phyloP scores from a whole-genome alignment of 805 yeast genomes.

The Candida railenensis region DNA sequence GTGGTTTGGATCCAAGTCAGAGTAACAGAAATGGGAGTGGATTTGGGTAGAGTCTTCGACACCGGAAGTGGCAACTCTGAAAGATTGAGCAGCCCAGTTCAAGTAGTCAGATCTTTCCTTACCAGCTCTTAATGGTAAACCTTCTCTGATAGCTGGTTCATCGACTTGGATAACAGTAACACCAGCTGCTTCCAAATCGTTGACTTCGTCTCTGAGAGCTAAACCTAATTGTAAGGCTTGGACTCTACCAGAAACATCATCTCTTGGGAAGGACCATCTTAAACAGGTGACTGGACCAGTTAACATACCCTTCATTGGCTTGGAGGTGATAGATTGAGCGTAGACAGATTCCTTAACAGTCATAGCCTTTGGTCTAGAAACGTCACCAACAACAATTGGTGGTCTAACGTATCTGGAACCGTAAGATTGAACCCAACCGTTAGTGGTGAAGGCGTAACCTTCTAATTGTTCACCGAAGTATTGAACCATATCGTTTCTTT shows the following conservation, averaged over 20 bases:
- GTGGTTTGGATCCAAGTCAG: constrained; percentile 99
- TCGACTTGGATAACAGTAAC: constrained; percentile 97
- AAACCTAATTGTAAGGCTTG: constrained; percentile 97
- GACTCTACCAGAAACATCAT: constrained; percentile 87
- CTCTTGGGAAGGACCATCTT: constrained; percentile 99
- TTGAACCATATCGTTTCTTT: constrained; percentile 99
- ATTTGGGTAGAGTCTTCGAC: constrained; percentile 93
- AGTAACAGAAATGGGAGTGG: constrained; percentile 99
- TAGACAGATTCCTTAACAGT: constrained; percentile 98
- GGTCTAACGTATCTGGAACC: constrained; percentile 99
- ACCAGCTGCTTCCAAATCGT: constrained; percentile 98
- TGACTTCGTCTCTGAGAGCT: constrained; percentile 98
- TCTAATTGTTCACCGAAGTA: constrained; percentile 98
- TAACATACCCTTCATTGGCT: constrained; percentile 99
- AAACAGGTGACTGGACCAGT: constrained; percentile 99
- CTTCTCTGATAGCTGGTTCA: constrained; percentile 99
- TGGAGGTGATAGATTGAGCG: constrained; percentile 93
- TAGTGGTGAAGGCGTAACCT: constrained; percentile 97
- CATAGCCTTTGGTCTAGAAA: constrained; percentile 98
- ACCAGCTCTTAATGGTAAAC: constrained; percentile 98
- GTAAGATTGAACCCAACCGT: constrained; percentile 99
- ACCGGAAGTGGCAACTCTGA: constrained; percentile 99
- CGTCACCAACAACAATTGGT: constrained; percentile 98
- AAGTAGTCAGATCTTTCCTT: constrained; percentile 94
- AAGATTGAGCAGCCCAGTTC: constrained; percentile 98